Conservation (phyloP, 805 yeast species). For the Starmerella sp. region DNA sequence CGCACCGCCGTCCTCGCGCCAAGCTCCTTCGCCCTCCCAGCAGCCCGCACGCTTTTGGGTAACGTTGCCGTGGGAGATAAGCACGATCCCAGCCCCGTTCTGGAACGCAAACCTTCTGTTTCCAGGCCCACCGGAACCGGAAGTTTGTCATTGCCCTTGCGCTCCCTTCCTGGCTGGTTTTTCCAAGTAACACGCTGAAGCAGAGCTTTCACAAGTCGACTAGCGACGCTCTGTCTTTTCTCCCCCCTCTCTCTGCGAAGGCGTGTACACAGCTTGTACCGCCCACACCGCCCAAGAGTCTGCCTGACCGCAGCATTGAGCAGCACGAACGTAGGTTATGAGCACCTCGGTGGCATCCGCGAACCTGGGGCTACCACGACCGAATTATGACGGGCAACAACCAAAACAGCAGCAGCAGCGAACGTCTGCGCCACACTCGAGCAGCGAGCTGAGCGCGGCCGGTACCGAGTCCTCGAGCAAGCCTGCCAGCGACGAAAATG, state of each 20-base stretch:
- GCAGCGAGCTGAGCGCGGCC: too few relatives aligned
- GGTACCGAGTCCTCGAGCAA: too few relatives aligned
- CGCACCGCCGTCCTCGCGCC: too few relatives aligned
- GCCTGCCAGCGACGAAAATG: too few relatives aligned
- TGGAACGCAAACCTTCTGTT: neutral
- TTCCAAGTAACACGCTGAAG: too few relatives aligned
- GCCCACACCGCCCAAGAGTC: too few relatives aligned
- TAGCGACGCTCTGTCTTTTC: too few relatives aligned
- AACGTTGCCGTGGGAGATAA: neutral
- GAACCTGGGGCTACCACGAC: neutral
- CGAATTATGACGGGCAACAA: neutral
- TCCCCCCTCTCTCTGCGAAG: too few relatives aligned
- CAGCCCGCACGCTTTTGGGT: neutral
- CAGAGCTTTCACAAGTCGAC: too few relatives aligned
- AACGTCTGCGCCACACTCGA: neutral
- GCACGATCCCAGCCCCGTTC: neutral
- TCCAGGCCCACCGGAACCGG: neutral
- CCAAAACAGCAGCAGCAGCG: neutral
- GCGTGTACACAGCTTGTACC: too few relatives aligned
- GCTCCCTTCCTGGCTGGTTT: too few relatives aligned
- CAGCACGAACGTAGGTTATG: neutral
- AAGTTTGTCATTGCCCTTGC: neutral
- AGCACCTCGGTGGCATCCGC: neutral
- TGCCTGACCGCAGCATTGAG: too few relatives aligned
- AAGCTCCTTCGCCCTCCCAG: neutral